Evolutionary conservation across 805 yeast genomes (phyloP).

Genomic region (Helenozyma rhizophorensis): DNA sequence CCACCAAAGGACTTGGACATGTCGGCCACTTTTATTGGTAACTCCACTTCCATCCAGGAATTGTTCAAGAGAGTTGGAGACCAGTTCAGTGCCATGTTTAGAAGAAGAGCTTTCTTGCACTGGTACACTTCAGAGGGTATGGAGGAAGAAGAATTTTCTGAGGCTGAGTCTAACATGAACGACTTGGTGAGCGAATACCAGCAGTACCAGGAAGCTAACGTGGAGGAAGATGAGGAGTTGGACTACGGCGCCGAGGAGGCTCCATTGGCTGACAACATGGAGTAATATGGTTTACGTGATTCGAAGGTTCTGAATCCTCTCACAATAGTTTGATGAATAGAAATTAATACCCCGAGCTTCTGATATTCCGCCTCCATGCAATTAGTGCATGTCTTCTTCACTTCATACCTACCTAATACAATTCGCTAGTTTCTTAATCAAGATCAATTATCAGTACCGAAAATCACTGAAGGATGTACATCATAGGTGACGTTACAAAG

Average conservation of each 20-base stretch:
- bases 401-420: too few species aligned
- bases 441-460: too few species aligned
- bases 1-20: conserved; percentile 82
- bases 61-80: conserved; percentile 84
- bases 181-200: conserved; percentile 86
- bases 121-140: conserved; percentile 96
- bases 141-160: conserved; percentile 93
- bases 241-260: conserved; percentile 64
- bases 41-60: conserved; percentile 90
- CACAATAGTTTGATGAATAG: conserved; percentile 1
- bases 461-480: too few species aligned
- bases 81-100: conserved; percentile 89
- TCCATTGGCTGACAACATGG: conserved; percentile 51
- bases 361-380: too few species aligned
- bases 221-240: conserved; percentile 71
- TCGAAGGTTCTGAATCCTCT: background rate
- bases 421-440: too few species aligned
- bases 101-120: conserved; percentile 91
- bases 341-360: conserved; percentile 6
- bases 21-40: conserved; percentile 91
- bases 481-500: too few species aligned
- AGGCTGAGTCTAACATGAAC: conserved; percentile 87
- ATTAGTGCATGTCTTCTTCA: too few species aligned
- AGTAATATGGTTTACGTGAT: conserved; percentile 18
- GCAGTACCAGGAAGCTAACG: conserved; percentile 83